Evolutionary conservation across 768 basidiomycete genomes (phyloP), one percentile per base, ranked within the genome.

Genomic region (Crucibulum laeve): DNA sequence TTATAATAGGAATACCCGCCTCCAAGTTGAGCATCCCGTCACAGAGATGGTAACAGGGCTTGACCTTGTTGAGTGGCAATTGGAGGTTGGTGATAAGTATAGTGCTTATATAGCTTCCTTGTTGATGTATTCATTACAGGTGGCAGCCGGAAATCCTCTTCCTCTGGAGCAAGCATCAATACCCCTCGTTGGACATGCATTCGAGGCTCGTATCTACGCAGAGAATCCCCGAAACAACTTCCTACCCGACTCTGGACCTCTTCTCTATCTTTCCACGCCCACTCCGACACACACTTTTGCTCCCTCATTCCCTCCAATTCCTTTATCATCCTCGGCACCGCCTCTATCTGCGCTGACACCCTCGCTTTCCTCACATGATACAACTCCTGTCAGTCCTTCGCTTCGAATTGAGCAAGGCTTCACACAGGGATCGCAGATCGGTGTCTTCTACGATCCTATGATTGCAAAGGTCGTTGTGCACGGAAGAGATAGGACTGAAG

Each of bases 31-130:
- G 53, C 92, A 94, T 59, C 91, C 91, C 11, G 88, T 95, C 22
- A 93, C 92, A 0, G 92, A 94, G 64, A 94, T 94, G 85, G 80
- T 96, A 40, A 96, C 93, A 1, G 91, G 91, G 1, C 72, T 92
- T 19, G 93, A 97, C 55, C 80, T 97, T 4, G 93, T 97, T 5
- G 87, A 95, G 64, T 95, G 92, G 92, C 93, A 97, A 57, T 70
- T 96, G 17, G 85, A 91, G 70, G 89, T 83, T 55, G 37, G 36
- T 8, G 36, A 19, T 37, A 37, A 8, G 8, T 37, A 10, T 10
- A 19, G 21, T 5, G 18, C 13, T 22, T 6, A 26, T 37, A 22
- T 33, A 13, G 24, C 1, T n/a, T 33, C 33, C 23, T 26, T n/a
- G 13, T 15, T 26, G n/a, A 25, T 44, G 40, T 25, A 30, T 32